phyloP scores from a whole-genome alignment of 345 rosid species.

The Cardamine occulta region DNA sequence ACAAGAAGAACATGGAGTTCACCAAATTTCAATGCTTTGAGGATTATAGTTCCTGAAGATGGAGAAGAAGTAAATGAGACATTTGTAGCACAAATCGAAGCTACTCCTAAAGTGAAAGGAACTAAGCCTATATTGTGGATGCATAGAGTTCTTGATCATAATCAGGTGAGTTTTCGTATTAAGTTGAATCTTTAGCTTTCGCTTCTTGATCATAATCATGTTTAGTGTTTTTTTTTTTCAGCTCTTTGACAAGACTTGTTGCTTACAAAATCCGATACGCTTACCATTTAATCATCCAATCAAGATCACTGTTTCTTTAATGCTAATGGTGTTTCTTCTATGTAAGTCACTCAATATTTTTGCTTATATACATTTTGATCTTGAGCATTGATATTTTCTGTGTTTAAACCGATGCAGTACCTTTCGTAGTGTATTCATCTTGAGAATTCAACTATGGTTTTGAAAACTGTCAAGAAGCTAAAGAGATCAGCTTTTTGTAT shows the following conservation, averaged over 20 bases:
- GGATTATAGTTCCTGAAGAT: slow-evolving; percentile 55
- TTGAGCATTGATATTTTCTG: not conserved
- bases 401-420: slow-evolving; percentile 56
- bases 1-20: slow-evolving; percentile 68
- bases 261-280: slow-evolving; percentile 53
- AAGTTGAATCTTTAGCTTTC: slow-evolving; percentile 41
- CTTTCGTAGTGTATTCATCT: slow-evolving; percentile 64
- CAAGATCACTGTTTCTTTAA: slow-evolving; percentile 64
- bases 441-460: slow-evolving; percentile 42
- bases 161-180: slow-evolving; percentile 42
- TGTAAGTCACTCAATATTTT: slow-evolving; percentile 53
- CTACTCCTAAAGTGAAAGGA: slow-evolving; percentile 80
- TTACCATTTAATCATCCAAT: slow-evolving; percentile 51
- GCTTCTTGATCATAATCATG: not conserved
- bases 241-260: slow-evolving; percentile 53
- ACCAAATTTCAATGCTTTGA: slow-evolving; percentile 61
- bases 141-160: slow-evolving; percentile 54
- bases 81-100: slow-evolving; percentile 49
- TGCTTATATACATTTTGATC: not conserved
- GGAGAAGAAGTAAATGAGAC: slow-evolving; percentile 44
- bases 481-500: slow-evolving; percentile 4
- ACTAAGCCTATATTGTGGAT: slow-evolving; percentile 54
- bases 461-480: slow-evolving; percentile 12
- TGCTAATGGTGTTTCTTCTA: slow-evolving; percentile 73
- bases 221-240: slow-evolving; percentile 35